A percentile compares a stretch with the other conserved stretches of the same genome.
phyloP scores from a whole-genome alignment of 495 filamentous ascomycete genomes.

The Cercophora samala region DNA sequence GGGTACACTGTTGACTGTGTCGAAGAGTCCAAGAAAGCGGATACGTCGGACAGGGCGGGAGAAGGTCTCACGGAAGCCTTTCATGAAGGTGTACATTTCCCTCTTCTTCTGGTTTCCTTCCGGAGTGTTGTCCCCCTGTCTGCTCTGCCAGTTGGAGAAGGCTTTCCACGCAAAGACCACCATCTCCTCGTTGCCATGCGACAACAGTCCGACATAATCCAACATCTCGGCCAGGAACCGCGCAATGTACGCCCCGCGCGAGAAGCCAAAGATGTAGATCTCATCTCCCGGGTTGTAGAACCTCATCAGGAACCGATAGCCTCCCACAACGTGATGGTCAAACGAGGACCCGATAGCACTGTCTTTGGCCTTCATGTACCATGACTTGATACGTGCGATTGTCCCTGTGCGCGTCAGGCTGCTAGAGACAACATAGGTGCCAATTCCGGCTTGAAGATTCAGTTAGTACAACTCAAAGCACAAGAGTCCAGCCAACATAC shows the following conservation, averaged over 20 bases:
- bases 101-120: conserved; percentile 55
- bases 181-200: conserved; percentile 85
- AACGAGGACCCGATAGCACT: conserved; percentile 81
- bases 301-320: conserved; percentile 85
- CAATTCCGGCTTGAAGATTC: conserved; percentile 63
- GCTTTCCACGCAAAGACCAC: conserved; percentile 83
- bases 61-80: conserved; percentile 81
- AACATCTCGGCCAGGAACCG: conserved; percentile 86
- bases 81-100: conserved; percentile 72
- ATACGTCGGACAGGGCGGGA: conserved; percentile 72
- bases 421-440: conserved; percentile 73
- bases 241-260: conserved; percentile 81
- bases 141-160: conserved; percentile 78
- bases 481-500: no score
- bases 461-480: conserved; percentile 39
- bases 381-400: conserved; percentile 64
- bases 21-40: conserved; percentile 66
- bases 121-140: conserved; percentile 54
- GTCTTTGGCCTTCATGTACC: conserved; percentile 80
- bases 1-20: conserved; percentile 80
- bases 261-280: conserved; percentile 82
- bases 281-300: conserved; percentile 78
- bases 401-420: conserved; percentile 63
- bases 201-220: conserved; percentile 74
- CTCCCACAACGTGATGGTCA: conserved; percentile 77